Conservation (phyloP, 306 rosid genomes). For the Sphenostylis stenocarpa region DNA sequence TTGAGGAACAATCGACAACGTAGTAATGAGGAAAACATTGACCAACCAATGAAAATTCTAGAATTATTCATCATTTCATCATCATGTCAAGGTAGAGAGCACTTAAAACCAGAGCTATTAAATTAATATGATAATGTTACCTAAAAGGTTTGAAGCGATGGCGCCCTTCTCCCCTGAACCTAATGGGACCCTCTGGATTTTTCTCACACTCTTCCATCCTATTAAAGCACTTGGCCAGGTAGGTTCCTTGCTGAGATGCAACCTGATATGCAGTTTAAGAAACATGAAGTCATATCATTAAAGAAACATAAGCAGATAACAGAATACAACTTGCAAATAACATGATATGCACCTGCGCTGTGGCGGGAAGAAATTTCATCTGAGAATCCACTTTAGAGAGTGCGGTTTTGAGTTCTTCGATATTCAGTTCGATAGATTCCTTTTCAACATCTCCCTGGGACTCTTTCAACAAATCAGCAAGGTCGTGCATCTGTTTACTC, state of each 20-base stretch:
- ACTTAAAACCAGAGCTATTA: background rate
- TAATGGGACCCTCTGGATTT: constrained; percentile 91
- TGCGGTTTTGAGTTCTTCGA: constrained; percentile 73
- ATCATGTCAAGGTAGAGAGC: constrained; percentile 2
- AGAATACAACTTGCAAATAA: background rate
- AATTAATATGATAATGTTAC: constrained; percentile 40
- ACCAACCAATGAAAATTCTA: background rate
- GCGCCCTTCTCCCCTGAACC: constrained; percentile 92
- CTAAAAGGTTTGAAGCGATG: constrained; percentile 92
- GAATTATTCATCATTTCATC: constrained; percentile 24
- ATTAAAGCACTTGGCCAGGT: constrained; percentile 84
- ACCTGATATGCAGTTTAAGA: constrained; percentile 58
- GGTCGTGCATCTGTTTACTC: constrained; percentile 63
- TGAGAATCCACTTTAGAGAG: constrained; percentile 90
- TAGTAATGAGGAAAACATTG: background rate
- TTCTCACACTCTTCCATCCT: constrained; percentile 79
- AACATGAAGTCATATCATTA: constrained; percentile 5
- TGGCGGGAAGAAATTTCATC: constrained; percentile 94
- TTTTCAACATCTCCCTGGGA: constrained; percentile 60
- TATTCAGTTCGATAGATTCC: constrained; percentile 65
- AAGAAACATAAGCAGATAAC: background rate
- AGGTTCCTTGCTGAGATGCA: constrained; percentile 90
- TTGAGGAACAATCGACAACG: constrained; percentile 39
- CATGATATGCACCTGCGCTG: constrained; percentile 71
- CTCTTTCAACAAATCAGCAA: constrained; percentile 72